Evolutionary conservation across 2,329 filamentous ascomycete genomes (phyloP).

Genomic region (Ascocoryne sarcoides): DNA sequence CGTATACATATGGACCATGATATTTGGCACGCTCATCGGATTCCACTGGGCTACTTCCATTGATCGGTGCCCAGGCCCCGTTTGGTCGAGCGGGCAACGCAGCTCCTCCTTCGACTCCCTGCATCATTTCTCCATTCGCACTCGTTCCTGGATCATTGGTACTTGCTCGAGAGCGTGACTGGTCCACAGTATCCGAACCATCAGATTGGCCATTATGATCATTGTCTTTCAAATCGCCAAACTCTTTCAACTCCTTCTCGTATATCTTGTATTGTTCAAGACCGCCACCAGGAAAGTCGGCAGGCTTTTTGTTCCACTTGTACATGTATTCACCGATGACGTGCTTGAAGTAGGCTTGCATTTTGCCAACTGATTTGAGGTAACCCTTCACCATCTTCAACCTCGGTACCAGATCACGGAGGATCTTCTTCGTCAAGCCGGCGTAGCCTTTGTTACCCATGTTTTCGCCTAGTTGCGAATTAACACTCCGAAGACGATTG

Average conservation of each 20-base stretch:
- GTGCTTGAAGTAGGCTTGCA: constrained; percentile 43
- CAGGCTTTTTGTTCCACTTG: constrained; percentile 27
- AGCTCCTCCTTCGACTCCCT: constrained; percentile 19
- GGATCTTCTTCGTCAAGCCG: constrained; percentile 39
- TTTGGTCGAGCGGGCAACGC: constrained; percentile 14
- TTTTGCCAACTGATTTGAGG: constrained; percentile 42
- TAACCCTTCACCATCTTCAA: constrained; percentile 50
- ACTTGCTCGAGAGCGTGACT: constrained; percentile 20
- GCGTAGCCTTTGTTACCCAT: constrained; percentile 17
- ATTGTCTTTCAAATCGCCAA: constrained; percentile 34
- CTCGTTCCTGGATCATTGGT: constrained; percentile 20
- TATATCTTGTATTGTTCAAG: constrained; percentile 47
- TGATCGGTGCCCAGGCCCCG: constrained; percentile 24
- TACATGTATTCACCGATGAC: constrained; percentile 39
- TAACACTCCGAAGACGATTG: constrained; percentile 37
- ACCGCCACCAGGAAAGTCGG: constrained; percentile 34
- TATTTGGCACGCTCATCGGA: constrained; percentile 22
- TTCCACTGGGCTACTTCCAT: constrained; percentile 15
- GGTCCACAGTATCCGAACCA: constrained; percentile 19
- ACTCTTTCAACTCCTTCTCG: constrained; percentile 40
- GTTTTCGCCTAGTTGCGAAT: neutral
- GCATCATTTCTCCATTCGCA: constrained; percentile 24
- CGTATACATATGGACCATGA: constrained; percentile 14
- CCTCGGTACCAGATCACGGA: constrained; percentile 42
- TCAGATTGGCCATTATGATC: constrained; percentile 16